A percentile compares a stretch with the other conserved stretches of the same genome.
Evolutionary conservation across 2,329 filamentous ascomycete species (phyloP).

Genomic region (Penicillium sp.): DNA sequence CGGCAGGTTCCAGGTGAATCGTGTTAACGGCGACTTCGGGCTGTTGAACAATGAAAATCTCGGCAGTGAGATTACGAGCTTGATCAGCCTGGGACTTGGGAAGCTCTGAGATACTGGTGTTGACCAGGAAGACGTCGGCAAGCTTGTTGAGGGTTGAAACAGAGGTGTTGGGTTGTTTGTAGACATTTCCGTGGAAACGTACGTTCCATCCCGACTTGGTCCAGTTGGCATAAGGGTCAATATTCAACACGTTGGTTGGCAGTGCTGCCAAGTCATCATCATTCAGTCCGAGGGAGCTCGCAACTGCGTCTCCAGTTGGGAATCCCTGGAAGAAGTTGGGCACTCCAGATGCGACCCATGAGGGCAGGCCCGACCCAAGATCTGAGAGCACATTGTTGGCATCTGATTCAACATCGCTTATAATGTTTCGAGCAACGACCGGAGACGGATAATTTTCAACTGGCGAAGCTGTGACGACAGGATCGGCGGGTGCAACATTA

Average conservation of each 20-base stretch:
- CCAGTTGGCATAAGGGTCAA: conserved; percentile 67
- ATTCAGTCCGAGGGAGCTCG: conserved; percentile 23
- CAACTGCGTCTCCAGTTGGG: conserved; percentile 21
- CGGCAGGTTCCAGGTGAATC: conserved; percentile 56
- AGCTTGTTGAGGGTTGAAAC: conserved; percentile 66
- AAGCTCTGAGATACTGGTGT: conserved; percentile 61
- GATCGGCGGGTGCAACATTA: conserved; percentile 7
- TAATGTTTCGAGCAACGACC: conserved; percentile 11
- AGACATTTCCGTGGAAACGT: conserved; percentile 77
- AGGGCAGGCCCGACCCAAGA: conserved; percentile 19
- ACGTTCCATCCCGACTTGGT: conserved; percentile 76
- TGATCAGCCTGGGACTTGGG: conserved; percentile 62
- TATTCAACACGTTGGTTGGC: conserved; percentile 25
- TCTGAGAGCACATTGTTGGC: conserved; percentile 1
- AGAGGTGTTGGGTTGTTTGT: conserved; percentile 71
- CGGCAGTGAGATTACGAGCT: conserved; percentile 71
- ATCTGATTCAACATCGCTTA: conserved; percentile 9
- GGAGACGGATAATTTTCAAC: conserved; percentile 12
- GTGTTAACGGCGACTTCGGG: conserved; percentile 41
- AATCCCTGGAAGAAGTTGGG: conserved; percentile 25
- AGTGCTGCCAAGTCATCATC: conserved; percentile 14
- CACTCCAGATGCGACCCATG: conserved; percentile 25
- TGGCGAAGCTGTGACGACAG: conserved; percentile 17
- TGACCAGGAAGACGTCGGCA: conserved; percentile 70
- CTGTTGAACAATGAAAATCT: conserved; percentile 77